A percentile compares a stretch with the other conserved stretches of the same genome.
These are phyloP conservation scores for Penicillium atrosanguineum DNA, from an alignment of 495 filamentous ascomycete species.

Conservation along the genomic window DNA sequence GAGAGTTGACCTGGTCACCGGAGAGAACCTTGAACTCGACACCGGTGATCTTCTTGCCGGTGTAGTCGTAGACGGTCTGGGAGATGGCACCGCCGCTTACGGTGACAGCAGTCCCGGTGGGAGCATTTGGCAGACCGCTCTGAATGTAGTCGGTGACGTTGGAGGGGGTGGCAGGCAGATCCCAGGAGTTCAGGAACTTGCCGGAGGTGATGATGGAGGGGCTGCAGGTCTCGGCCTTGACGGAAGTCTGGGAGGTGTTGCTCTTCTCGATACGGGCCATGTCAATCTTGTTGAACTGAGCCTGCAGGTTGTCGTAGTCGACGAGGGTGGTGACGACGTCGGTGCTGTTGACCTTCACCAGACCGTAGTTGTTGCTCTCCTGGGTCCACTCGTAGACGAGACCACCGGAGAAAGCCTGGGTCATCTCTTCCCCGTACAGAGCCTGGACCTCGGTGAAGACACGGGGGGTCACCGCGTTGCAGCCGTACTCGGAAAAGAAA, in stretches of 20 bases:
- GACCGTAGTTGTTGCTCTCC: conserved; percentile 77
- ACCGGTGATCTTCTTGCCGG: conserved; percentile 49
- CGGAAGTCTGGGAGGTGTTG: conserved; percentile 49
- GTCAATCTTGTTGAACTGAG: conserved; percentile 72
- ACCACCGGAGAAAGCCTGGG: conserved; percentile 74
- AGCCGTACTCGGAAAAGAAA: conserved; percentile 97
- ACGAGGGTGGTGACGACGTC: conserved; percentile 58
- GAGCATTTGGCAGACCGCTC: conserved; percentile 51
- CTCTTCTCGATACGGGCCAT: conserved; percentile 59
- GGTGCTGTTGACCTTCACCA: conserved; percentile 68
- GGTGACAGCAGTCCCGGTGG: conserved; percentile 55
- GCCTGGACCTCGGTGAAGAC: conserved; percentile 77
- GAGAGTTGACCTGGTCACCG: conserved; percentile 54
- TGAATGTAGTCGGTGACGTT: conserved; percentile 53
- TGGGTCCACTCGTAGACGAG: conserved; percentile 85
- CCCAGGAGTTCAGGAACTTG: conserved; percentile 72
- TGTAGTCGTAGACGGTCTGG: conserved; percentile 53
- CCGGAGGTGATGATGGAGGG: conserved; percentile 57
- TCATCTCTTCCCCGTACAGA: conserved; percentile 82
- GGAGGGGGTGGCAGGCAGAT: conserved; percentile 57
- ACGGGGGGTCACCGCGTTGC: conserved; percentile 78
- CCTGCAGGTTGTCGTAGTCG: conserved; percentile 76
- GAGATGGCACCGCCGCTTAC: conserved; percentile 51
- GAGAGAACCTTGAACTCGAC: conserved; percentile 53
- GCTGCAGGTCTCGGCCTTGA: conserved; percentile 58